Base-by-base conservation (phyloP, 345 rosid species). In the Hibiscus trionum region DNA sequence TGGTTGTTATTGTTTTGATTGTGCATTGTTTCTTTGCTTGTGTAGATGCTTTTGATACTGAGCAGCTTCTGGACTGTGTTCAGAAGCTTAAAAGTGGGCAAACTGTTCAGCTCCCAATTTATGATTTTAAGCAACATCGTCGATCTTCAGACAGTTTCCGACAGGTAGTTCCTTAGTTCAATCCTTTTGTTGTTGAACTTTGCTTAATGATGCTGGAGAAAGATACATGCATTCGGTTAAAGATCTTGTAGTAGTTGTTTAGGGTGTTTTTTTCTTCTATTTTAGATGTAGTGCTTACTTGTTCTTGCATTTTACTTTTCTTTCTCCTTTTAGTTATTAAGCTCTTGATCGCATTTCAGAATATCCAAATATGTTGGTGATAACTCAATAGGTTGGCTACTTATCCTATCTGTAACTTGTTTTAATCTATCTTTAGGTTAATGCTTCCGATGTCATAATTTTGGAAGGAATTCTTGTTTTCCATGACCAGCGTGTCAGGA, bases 401-500 rank as follows among this genome's bases (percentile, higher is more conserved):
- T 68, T 26, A 31, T 15, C 15, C 50, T 8, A 16, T 68, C 7
- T 26, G 19, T 19, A 24, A 16, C 68, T 0, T 46, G n/a, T 47
- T 61, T 14, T 66, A 27, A 29, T 75, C 19, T n/a, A 61, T 75
- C 52, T 0, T 70, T 82, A 95, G 99, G 99, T 95, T 56, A 95
- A 93, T 85, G 96, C 90, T 69, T 93, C 97, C 62, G 99, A 95
- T 85, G 99, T 95, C 55, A 95, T 95, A 60, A 95, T 95, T 78
- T 75, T 95, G 84, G 97, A 93, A 85, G 99, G 99, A 72, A 95
- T 95, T 79, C 83, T 95, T 53, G 94, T 95, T 63, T 95, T 95
- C 66, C 98, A 95, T 81, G 98, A 95, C 74, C 90, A 84, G 79
- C 87, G 79, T 72, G 98, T 95, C 75, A 91, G 99, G 49, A 86